phyloP scores from a whole-genome alignment of 345 rosid genomes.

The Gossypium anomalum region DNA sequence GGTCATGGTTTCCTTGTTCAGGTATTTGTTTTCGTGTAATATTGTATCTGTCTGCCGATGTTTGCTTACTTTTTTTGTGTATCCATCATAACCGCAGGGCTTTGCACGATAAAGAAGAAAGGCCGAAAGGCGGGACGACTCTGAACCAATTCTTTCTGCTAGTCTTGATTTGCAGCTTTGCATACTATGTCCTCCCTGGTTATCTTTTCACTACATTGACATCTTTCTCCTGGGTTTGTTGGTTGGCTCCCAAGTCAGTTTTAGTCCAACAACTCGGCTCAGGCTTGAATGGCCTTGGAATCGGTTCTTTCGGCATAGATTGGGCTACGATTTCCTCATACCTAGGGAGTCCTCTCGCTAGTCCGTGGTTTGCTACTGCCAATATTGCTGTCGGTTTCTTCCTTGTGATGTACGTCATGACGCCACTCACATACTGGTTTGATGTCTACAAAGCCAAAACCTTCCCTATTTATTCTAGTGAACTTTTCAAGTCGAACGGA shows the following conservation, averaged over 20 bases:
- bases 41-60: not conserved
- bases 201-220: conserved; percentile 48
- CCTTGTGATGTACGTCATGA: conserved; percentile 54
- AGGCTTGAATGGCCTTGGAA: conserved; percentile 63
- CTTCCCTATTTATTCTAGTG: conserved; percentile 54
- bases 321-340: conserved; percentile 71
- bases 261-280: conserved; percentile 72
- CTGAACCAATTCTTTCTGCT: conserved; percentile 64
- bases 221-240: conserved; percentile 76
- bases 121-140: conserved; percentile 41
- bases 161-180: conserved; percentile 52
- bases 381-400: conserved; percentile 57
- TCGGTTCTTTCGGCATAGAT: conserved; percentile 68
- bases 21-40: conserved; percentile 32
- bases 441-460: conserved; percentile 61
- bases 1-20: conserved; percentile 75
- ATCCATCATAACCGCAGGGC: conserved; percentile 39
- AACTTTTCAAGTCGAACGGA: conserved; percentile 50
- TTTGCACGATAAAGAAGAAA: conserved; percentile 55
- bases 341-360: conserved; percentile 78
- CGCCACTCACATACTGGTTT: conserved; percentile 62
- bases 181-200: conserved; percentile 63
- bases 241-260: conserved; percentile 62
- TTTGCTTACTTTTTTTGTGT: not conserved
- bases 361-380: conserved; percentile 74